Evolutionary conservation across 2,329 filamentous ascomycete genomes (phyloP).

Genomic region (Leptographium radiaticola): DNA sequence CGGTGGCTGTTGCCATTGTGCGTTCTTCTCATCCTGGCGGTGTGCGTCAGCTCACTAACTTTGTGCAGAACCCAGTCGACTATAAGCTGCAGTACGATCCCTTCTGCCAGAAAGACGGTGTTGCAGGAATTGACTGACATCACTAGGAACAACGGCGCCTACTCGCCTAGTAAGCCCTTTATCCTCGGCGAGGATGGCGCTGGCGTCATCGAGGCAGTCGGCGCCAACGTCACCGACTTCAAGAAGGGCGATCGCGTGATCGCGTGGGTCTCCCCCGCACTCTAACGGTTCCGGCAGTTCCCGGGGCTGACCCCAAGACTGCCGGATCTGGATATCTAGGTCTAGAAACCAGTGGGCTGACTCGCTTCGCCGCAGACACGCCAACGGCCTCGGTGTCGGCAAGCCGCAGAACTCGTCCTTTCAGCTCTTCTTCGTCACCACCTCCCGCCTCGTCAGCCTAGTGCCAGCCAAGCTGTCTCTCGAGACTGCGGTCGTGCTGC

Average conservation of each 20-base stretch:
- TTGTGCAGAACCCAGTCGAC: background rate
- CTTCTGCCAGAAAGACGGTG: background rate
- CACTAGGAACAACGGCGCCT: background rate
- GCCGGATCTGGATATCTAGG: too few relatives aligned
- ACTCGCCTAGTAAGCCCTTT: background rate
- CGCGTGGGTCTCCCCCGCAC: background rate
- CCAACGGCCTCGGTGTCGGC: background rate
- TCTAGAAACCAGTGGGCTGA: background rate
- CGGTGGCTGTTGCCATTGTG: background rate
- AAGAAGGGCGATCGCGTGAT: background rate
- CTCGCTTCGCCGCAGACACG: background rate
- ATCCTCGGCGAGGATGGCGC: background rate
- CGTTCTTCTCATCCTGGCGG: background rate
- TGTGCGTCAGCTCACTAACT: background rate
- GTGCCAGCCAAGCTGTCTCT: background rate
- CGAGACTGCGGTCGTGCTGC: background rate
- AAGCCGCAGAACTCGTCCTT: background rate
- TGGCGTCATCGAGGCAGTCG: background rate
- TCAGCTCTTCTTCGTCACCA: background rate
- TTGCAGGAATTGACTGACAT: background rate
- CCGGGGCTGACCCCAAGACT: too few relatives aligned
- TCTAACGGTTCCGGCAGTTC: background rate
- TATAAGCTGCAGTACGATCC: background rate
- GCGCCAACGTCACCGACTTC: background rate
- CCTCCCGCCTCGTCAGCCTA: background rate